Evolutionary conservation across 2,329 filamentous ascomycete species (phyloP), one percentile per base, ranked within the genome.

Genomic region (Rugonectria rugulosa): DNA sequence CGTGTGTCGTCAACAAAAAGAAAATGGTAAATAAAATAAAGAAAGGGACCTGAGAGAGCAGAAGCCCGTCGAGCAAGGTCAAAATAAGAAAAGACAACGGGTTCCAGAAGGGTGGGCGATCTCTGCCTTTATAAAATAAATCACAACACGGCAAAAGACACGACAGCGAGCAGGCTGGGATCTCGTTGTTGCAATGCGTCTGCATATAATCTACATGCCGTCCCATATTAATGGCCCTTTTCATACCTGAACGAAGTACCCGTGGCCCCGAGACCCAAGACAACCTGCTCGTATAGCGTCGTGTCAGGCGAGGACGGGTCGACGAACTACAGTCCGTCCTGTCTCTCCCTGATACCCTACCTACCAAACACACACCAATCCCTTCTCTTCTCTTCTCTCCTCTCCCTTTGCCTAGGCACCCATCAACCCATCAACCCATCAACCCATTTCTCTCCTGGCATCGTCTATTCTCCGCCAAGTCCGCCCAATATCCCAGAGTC

Each of bases 101-200:
- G n/a, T n/a, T n/a, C n/a, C n/a, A n/a, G n/a, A n/a, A n/a, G 24
- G 19, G 38, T 11, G 51, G 44, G 51, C 43, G 43, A 48, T 43
- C 36, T 11, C 42, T 48, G n/a, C 51, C 45, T 56, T 50, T 51
- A 56, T 56, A 51, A 45, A n/a, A 2, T 14, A 24, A 38, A 24
- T 27, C 45, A 44, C 23, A 32, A 24, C 5, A 53, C n/a, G n/a
- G 41, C 19, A 2, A 19, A 24, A 38, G 34, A 40, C 45, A 44
- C 23, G 40, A 24, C 5, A 53, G 15, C 23, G 20, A 20, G n/a
- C 6, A 6, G 21, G 27, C 15, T 9, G 45, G 14, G 19, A 32
- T 15, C 23, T 26, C 10, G 42, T 27, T 31, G 51, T 54, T 47
- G 43, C 43, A 54, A 29, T 42, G 40, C 38, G 21, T 43, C 38